phyloP scores from a whole-genome alignment of 1,284 basidiomycete species.

The Ganoderma sinense region DNA sequence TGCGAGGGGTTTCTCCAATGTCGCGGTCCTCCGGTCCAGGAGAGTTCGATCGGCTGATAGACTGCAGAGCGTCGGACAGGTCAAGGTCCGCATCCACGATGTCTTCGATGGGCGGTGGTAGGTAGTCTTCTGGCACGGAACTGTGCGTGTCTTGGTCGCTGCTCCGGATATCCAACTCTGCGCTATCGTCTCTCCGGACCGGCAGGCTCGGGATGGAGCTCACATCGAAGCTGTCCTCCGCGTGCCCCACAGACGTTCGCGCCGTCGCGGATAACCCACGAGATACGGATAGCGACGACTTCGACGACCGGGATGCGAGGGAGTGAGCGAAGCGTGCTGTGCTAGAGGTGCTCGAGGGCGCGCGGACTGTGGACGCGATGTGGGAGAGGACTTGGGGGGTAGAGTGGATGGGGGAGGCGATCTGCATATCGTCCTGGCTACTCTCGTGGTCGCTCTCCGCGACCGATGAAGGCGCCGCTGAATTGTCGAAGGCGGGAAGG shows the following conservation, averaged over 20 bases:
- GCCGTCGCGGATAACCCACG: slow-evolving; percentile 14
- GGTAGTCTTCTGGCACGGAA: slow-evolving; percentile 56
- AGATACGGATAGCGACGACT: slow-evolving; percentile 37
- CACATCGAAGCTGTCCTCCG: slow-evolving; percentile 62
- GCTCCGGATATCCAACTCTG: slow-evolving; percentile 47
- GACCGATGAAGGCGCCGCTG: slow-evolving; percentile 41
- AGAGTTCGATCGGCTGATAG: slow-evolving; percentile 64
- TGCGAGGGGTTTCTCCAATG: slow-evolving; percentile 42
- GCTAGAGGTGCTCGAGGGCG: slow-evolving; percentile 64
- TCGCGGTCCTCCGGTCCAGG: slow-evolving; percentile 47
- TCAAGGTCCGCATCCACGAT: slow-evolving; percentile 52
- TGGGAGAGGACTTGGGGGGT: slow-evolving; percentile 62
- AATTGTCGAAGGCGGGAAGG: slow-evolving; percentile 72
- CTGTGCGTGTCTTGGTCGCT: slow-evolving; percentile 51
- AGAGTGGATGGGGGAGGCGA: slow-evolving; percentile 61
- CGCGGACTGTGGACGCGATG: slow-evolving; percentile 55
- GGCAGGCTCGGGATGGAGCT: slow-evolving; percentile 64
- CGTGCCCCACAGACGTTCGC: slow-evolving; percentile 7
- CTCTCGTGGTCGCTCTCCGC: slow-evolving; percentile 28
- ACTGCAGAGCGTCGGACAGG: slow-evolving; percentile 64
- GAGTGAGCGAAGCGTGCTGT: slow-evolving; percentile 78
- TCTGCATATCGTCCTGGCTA: slow-evolving; percentile 39
- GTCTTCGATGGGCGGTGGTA: slow-evolving; percentile 50
- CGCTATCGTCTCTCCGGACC: slow-evolving; percentile 41
- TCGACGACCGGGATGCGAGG: slow-evolving; percentile 52